These are phyloP conservation scores for Aspergillus aculeatinus DNA, from an alignment of 2,329 filamentous ascomycete genomes.

Conservation along the genomic window DNA sequence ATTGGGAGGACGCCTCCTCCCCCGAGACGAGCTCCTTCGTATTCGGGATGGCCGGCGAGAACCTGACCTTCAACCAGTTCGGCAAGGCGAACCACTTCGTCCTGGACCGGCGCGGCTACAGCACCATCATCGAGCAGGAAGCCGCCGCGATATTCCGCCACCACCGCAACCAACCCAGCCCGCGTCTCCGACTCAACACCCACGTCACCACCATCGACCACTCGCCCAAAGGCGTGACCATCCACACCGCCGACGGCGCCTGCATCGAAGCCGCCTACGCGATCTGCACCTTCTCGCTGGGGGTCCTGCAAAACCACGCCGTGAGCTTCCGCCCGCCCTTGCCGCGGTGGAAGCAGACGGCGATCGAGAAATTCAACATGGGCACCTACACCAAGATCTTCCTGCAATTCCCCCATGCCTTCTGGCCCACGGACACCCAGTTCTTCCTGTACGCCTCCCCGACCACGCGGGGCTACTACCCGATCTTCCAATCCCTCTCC, in stretches of 20 bases:
- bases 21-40: slow-evolving; percentile 58
- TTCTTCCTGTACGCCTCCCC: slow-evolving; percentile 57
- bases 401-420: slow-evolving; percentile 65
- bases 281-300: slow-evolving; percentile 66
- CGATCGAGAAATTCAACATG: slow-evolving; percentile 66
- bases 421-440: slow-evolving; percentile 60
- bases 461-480: slow-evolving; percentile 53
- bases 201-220: slow-evolving; percentile 58
- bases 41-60: slow-evolving; percentile 57
- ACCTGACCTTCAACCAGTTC: slow-evolving; percentile 63
- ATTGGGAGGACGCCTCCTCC: slow-evolving; percentile 60
- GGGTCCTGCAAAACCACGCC: slow-evolving; percentile 63
- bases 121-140: slow-evolving; percentile 56
- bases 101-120: slow-evolving; percentile 62
- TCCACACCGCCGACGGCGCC: slow-evolving; percentile 54
- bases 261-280: slow-evolving; percentile 63
- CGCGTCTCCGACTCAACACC: slow-evolving; percentile 59
- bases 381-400: slow-evolving; percentile 74
- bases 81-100: slow-evolving; percentile 63
- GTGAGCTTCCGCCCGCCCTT: slow-evolving; percentile 60
- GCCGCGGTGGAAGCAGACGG: slow-evolving; percentile 63
- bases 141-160: slow-evolving; percentile 57
- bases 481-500: slow-evolving; percentile 65
- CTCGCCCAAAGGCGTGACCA: slow-evolving; percentile 51
- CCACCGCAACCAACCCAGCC: slow-evolving; percentile 42